These are phyloP conservation scores for Nowakowskiella sp. DNA, from an alignment of 192 early-diverging fungal genomes.

Conservation along the genomic window DNA sequence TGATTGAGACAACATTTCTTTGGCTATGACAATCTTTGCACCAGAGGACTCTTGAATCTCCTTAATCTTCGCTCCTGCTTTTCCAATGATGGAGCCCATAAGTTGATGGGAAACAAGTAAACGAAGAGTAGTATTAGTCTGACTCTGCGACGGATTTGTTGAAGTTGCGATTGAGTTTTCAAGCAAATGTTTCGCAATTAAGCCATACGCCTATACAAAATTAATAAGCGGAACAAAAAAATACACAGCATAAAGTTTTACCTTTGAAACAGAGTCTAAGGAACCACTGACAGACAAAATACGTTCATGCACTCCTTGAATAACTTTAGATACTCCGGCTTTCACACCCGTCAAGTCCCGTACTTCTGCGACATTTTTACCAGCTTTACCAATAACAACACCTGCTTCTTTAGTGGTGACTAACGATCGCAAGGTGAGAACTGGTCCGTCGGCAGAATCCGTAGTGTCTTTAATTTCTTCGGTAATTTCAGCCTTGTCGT, in stretches of 20 bases:
- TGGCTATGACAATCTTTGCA: conserved; percentile 81
- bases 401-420: conserved; percentile 71
- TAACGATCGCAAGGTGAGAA: conserved; percentile 46
- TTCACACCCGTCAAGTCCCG: conserved; percentile 73
- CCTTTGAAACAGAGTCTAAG: conserved; percentile 14
- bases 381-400: conserved; percentile 79
- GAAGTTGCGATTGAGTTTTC: conserved; percentile 62
- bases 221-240: not conserved
- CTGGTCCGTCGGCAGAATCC: conserved; percentile 24
- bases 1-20: conserved; percentile 90
- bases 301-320: conserved; percentile 74
- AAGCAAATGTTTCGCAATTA: conserved; percentile 65
- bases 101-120: conserved; percentile 77
- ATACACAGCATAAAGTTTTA: not conserved
- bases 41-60: conserved; percentile 81
- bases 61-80: conserved; percentile 65
- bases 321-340: conserved; percentile 83
- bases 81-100: conserved; percentile 67
- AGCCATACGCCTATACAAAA: conserved; percentile 54
- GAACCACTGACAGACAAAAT: conserved; percentile 12
- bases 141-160: not conserved
- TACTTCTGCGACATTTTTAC: conserved; percentile 73
- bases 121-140: conserved; percentile 50
- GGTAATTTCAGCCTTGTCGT: not conserved
- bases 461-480: conserved; percentile 18